Base-by-base conservation (phyloP, 495 filamentous ascomycete species). In the Penicillium cinerascens region DNA sequence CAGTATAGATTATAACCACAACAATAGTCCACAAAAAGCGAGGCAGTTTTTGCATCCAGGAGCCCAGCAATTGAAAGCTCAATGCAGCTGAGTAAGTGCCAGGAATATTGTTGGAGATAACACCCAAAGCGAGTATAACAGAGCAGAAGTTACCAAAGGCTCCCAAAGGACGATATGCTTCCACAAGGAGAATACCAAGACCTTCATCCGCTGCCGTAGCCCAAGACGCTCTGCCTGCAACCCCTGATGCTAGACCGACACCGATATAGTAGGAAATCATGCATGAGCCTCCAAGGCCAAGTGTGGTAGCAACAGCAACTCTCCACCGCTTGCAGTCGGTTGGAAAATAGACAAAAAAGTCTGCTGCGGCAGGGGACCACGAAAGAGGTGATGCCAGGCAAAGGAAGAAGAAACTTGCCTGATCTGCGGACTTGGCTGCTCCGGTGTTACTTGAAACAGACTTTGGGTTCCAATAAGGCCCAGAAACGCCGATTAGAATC, bases 141-240 rank as follows among this genome's bases (percentile, higher is more conserved):
- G 73, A 70, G 58, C 80, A 82, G 69, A 86, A 82, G 50, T 79
- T 79, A n/a, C 84, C 84, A 51, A 87, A 87, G 0, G 60, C 61
- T 8, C 76, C 78, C 0, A 86, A 67, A 2, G 76, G 73, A 10
- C 59, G 64, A 57, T 70, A 84, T n/a, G 72, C 82, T 47, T 78
- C 74, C 3, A 83, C 78, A 16, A 87, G 73, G 4, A 87, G 74
- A 23, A 23, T 42, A 23, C 40, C 40, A 23, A 42, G 18, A 6
- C 20, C 40, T 23, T 42, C 18, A 23, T 42, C 40, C 1, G 18
- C 18, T 42, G 40, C 40, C 18, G 7, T 7, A 3, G 25, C 25
- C 25, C 25, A 26, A 26, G 25, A 26, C 25, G 3, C 25, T 26
- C 7, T 26, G 25, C 25, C 25, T 26, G 25, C 25, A 26, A 26